These are phyloP conservation scores for Diaporthe amygdali DNA, from an alignment of 2,329 filamentous ascomycete species.

Conservation along the genomic window DNA sequence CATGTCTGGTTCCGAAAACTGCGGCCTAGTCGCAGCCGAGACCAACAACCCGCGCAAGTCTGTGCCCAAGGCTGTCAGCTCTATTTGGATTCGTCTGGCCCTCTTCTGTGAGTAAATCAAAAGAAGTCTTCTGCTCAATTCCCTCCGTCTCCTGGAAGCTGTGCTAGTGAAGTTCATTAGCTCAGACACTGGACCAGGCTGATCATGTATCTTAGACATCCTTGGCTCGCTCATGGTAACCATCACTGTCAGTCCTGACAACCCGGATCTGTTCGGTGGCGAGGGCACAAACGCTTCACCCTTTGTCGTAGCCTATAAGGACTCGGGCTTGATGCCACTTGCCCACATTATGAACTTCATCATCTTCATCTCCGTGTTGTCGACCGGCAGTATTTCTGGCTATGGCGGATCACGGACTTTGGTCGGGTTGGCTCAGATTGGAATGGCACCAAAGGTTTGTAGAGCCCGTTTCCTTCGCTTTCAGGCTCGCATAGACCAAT, in stretches of 20 bases:
- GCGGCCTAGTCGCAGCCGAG: slow-evolving; percentile 48
- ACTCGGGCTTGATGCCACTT: slow-evolving; percentile 42
- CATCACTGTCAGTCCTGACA: slow-evolving; percentile 46
- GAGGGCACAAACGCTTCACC: slow-evolving; percentile 48
- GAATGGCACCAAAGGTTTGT: slow-evolving; percentile 43
- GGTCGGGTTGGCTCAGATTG: slow-evolving; percentile 47
- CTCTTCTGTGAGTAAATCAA: slow-evolving; percentile 40
- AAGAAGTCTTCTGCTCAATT: background rate
- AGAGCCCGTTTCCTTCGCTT: background rate
- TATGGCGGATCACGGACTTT: slow-evolving; percentile 50
- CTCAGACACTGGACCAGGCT: background rate
- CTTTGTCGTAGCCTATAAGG: slow-evolving; percentile 49
- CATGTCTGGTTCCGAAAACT: slow-evolving; percentile 53
- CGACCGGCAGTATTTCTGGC: slow-evolving; percentile 47
- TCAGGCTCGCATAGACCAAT: background rate
- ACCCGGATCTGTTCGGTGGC: slow-evolving; percentile 46
- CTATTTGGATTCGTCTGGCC: slow-evolving; percentile 49
- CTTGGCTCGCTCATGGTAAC: slow-evolving; percentile 49
- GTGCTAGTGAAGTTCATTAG: background rate
- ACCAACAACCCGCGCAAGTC: slow-evolving; percentile 46
- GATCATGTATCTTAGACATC: slow-evolving; percentile 33
- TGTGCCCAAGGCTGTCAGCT: slow-evolving; percentile 48
- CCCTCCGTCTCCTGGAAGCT: no score
- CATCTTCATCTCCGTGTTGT: slow-evolving; percentile 52
- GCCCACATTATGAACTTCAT: slow-evolving; percentile 55